Evolutionary conservation across 2,329 filamentous ascomycete genomes (phyloP).

Genomic region (Albifimbria verrucaria): DNA sequence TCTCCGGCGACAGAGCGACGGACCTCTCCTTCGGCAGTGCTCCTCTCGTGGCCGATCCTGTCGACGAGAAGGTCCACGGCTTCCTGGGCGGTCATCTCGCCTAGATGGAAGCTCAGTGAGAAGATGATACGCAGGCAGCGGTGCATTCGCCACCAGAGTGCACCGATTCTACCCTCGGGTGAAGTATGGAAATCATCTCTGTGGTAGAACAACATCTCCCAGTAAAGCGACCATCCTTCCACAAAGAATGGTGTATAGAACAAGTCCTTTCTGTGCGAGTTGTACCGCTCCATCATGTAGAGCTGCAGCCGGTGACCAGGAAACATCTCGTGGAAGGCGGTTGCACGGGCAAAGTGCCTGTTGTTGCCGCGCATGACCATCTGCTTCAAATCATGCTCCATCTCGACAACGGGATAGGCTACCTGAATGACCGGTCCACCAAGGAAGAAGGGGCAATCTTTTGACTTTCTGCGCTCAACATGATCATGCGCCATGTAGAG

Average conservation of each 20-base stretch:
- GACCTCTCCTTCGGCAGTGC: constrained; percentile 56
- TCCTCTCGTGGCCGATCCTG: constrained; percentile 52
- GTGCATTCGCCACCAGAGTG: constrained; percentile 59
- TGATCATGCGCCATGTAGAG: constrained; percentile 49
- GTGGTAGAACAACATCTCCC: constrained; percentile 55
- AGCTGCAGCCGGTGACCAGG: constrained; percentile 53
- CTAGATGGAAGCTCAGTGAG: constrained; percentile 52
- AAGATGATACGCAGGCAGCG: constrained; percentile 54
- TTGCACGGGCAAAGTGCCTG: constrained; percentile 50
- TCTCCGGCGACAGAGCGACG: constrained; percentile 49
- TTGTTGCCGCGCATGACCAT: constrained; percentile 59
- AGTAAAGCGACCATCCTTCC: constrained; percentile 59
- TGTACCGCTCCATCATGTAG: constrained; percentile 40
- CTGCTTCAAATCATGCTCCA: constrained; percentile 49
- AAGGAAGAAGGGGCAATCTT: constrained; percentile 53
- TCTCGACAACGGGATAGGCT: constrained; percentile 47
- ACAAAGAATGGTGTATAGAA: constrained; percentile 55
- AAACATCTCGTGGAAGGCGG: constrained; percentile 58
- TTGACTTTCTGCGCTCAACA: constrained; percentile 51
- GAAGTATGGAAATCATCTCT: constrained; percentile 42
- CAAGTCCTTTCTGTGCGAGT: constrained; percentile 39
- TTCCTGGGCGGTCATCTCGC: constrained; percentile 44
- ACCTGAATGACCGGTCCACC: constrained; percentile 49
- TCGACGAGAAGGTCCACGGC: constrained; percentile 53
- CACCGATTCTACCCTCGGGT: constrained; percentile 48